Evolutionary conservation across 306 rosid species (phyloP).

Genomic region (Hippophae gyantsensis): DNA sequence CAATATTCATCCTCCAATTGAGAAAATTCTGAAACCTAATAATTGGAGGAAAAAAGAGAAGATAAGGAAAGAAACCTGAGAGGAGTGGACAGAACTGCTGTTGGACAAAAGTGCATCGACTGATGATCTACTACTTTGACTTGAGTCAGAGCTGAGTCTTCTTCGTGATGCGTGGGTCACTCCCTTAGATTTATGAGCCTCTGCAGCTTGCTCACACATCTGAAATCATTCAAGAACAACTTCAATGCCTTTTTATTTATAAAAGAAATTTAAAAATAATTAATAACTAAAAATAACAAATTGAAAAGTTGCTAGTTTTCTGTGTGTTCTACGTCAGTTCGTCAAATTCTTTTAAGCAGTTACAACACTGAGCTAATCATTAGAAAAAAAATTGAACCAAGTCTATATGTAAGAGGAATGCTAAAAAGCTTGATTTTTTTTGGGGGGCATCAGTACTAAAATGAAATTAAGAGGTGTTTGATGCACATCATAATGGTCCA

Average conservation of each 20-base stretch:
- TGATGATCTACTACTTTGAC: constrained; percentile 59
- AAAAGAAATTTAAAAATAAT: background rate
- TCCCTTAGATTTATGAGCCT: constrained; percentile 84
- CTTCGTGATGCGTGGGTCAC: constrained; percentile 54
- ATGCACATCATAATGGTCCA: too few species aligned
- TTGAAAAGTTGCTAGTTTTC: too few species aligned
- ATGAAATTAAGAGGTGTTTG: too few species aligned
- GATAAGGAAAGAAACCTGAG: constrained; percentile 28
- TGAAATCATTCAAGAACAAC: constrained; percentile 23
- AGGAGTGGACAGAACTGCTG: constrained; percentile 26
- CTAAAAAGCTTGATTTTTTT: too few species aligned
- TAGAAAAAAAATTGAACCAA: too few species aligned
- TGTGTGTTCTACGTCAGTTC: too few species aligned
- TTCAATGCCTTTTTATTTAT: constrained; percentile 1
- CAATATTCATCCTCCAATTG: background rate
- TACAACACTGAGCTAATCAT: too few species aligned
- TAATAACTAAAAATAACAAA: too few species aligned
- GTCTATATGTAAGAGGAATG: too few species aligned
- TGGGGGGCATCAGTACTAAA: too few species aligned
- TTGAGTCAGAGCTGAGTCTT: constrained; percentile 51
- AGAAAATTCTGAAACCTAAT: constrained; percentile 1
- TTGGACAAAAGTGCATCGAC: constrained; percentile 76
- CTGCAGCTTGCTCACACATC: constrained; percentile 99
- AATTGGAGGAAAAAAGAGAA: background rate
- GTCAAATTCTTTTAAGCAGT: too few species aligned